Evolutionary conservation across 805 yeast genomes (phyloP), one percentile per base, ranked within the genome.

Genomic region (Metschnikowia proteae): DNA sequence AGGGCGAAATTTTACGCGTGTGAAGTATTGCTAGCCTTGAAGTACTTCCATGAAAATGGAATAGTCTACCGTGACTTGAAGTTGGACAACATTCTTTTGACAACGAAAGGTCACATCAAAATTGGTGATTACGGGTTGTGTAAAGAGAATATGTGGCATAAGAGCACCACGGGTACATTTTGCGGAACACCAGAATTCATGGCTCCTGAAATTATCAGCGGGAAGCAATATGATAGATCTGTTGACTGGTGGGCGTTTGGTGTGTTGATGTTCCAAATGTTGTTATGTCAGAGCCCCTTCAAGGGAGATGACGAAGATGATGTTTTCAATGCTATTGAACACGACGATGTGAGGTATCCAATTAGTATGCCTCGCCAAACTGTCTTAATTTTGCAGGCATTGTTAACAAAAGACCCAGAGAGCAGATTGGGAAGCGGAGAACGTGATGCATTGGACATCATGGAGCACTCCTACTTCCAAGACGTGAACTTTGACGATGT

Each of bases 161-260:
- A 89, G 9, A 82, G 79, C 57, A 88, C 91, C 17, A 94, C 97
- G 0, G 84, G 88, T 4, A 94, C 99, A 0, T 94, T 92, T 73
- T 94, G 99, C 74, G 99, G 99, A 59, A 94, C 99, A 2, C 99
- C 99, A 0, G 99, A 94, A 67, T 88, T 94, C 58, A 94, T 94
- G 96, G 99, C 99, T 1, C 99, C 99, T 0, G 99, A 94, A 68
- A 92, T 94, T 57, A 75, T 94, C 62, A 84, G 88, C 55, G 98
- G 94, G 47, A 96, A 91, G 66, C 86, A 84, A 51, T 94, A 94
- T 62, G 94, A 90, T 46, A 82, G 96, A 62, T 86, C 94, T 35
- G 99, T 94, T 47, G 99, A 94, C 70, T 94, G 99, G 99, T 94
- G 99, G 99, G 98, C 99, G 1, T 89, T 91, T 75, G 99, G 99